Base-by-base conservation (phyloP, 306 rosid species). In the Delonix regia region DNA sequence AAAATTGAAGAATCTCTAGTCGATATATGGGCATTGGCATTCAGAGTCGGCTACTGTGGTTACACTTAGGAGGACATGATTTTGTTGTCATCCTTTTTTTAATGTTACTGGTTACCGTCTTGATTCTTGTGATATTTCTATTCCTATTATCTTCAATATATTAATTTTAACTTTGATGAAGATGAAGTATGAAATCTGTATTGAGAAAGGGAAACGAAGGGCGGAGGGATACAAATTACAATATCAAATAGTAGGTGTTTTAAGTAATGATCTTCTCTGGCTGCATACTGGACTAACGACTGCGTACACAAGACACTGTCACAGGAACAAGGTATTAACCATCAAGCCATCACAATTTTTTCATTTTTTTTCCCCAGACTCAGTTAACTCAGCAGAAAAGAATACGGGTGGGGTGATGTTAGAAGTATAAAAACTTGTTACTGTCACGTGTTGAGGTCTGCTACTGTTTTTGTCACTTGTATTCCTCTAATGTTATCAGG, bases 41-140 rank as follows among this genome's bases (percentile, higher is more conserved):
- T 65, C 52, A 56, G 36, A 48, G 49, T 80, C 34, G 1, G 61
- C 48, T 62, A 77, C 70, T 1, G 52, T 70, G 67, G 51, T 18
- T 77, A 65, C 77, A 60, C 45, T 39, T 67, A 73, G 85, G 42
- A 70, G 36, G 71, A 81, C 69, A 73, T 81, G 64, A 61, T 28
- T 56, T 61, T 15, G 67, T 15, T 28, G 39, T 60, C 21, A 30
- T 61, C 41, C 41, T 14, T 28, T 28, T 28, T 28, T 57, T 59
- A 41, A 30, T 61, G 22, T 30, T 36, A 47, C 38, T 76, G 48
- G 55, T 73, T 49, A 48, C 34, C 71, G 71, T 33, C 21, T 72
- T 14, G 66, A 15, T 41, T 60, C 28, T 28, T 77, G 59, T 51
- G 14, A 16, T 10, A 45, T 24, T 69, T 56, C 78, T 62, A 69